Evolutionary conservation across 306 rosid genomes (phyloP).

Genomic region (Glycine tomentella): DNA sequence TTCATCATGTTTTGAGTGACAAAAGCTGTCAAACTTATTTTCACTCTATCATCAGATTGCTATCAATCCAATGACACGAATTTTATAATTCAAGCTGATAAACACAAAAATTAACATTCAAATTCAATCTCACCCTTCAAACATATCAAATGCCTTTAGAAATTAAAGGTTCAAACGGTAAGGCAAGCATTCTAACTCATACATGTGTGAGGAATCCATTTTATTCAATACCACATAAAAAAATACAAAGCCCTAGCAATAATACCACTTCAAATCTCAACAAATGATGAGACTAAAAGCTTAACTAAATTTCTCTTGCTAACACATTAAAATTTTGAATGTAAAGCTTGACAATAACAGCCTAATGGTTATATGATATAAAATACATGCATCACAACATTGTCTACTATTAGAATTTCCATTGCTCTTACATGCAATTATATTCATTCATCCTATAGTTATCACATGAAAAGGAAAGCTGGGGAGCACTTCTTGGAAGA

Average conservation of each 20-base stretch:
- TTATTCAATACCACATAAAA: constrained; percentile 3
- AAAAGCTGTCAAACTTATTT: not conserved
- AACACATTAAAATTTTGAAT: not conserved
- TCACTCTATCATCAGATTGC: not conserved
- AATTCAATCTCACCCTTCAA: constrained; percentile 2
- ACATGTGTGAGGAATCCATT: constrained; percentile 5
- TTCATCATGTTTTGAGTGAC: not conserved
- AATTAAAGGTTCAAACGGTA: not conserved
- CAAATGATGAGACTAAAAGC: not conserved
- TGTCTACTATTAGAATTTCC: constrained; percentile 33
- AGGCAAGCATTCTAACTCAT: constrained; percentile 6
- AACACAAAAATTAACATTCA: not conserved
- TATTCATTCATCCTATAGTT: constrained; percentile 36
- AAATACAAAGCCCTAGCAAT: not conserved
- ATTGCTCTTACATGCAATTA: constrained; percentile 19
- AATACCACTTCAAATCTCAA: constrained; percentile 29
- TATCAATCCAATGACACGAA: not conserved
- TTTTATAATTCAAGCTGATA: constrained; percentile 1
- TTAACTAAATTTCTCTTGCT: constrained; percentile 2
- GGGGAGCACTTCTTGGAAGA: constrained; percentile 36
- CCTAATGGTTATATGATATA: constrained; percentile 6
- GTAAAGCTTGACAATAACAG: not conserved
- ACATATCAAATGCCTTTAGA: not conserved
- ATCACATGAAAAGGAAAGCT: constrained; percentile 31
- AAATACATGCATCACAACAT: constrained; percentile 6